Percentiles rank a stretch among this genome's conserved stretches.
Conservation (phyloP, 768 basidiomycete species). For the Mycena galericulata region DNA sequence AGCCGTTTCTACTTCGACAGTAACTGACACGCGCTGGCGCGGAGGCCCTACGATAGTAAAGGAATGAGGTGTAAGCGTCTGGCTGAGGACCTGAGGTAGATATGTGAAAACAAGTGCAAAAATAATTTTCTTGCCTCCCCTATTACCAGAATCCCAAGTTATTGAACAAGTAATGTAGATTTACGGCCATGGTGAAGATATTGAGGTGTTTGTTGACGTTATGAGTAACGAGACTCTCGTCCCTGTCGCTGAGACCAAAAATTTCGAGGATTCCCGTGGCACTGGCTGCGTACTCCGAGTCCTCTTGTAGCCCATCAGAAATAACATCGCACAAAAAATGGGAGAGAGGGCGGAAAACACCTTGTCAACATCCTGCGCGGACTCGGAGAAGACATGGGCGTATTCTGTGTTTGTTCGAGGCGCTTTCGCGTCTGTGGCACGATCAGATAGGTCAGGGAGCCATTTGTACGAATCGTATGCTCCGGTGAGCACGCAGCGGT, state of each 20-base stretch:
- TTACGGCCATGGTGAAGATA: not conserved
- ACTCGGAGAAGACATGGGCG: conserved; percentile 35
- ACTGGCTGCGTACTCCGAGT: conserved; percentile 4
- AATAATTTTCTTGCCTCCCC: conserved; percentile 4
- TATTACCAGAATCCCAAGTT: not conserved
- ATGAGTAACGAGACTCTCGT: conserved; percentile 1
- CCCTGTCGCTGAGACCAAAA: not conserved
- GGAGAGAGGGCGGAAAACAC: not conserved
- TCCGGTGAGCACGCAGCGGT: conserved; percentile 31
- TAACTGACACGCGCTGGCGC: conserved; percentile 20
- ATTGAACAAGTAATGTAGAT: conserved; percentile 5
- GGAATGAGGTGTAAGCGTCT: not conserved
- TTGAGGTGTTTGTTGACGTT: conserved; percentile 17
- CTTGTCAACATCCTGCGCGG: conserved; percentile 27
- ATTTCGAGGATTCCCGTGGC: conserved; percentile 12
- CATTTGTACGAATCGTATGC: not conserved
- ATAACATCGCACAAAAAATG: not conserved
- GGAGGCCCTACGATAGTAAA: not conserved
- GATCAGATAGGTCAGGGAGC: conserved; percentile 18
- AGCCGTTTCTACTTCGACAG: conserved; percentile 20
- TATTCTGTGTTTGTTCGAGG: not conserved
- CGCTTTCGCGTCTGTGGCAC: not conserved
- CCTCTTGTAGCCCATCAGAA: not conserved
- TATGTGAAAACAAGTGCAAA: not conserved
- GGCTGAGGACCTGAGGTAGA: not conserved